A percentile compares a stretch with the other conserved stretches of the same genome.
These are phyloP conservation scores for Dendrobium nobile DNA, from an alignment of 106 monocot species.

Conservation along the genomic window DNA sequence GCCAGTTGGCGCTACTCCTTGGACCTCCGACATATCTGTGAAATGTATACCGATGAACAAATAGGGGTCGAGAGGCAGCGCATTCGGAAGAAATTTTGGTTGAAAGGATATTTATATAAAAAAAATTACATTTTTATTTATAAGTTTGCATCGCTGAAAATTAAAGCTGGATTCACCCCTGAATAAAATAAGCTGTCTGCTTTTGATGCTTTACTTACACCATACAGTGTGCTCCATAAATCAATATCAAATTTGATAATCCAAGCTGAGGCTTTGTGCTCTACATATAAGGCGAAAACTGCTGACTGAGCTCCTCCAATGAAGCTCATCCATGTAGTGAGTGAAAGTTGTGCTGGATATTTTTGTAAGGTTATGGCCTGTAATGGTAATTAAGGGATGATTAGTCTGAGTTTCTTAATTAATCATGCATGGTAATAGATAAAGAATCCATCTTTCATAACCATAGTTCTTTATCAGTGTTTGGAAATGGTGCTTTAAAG, in stretches of 20 bases:
- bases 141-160: too few species aligned
- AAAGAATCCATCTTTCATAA: neutral
- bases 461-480: neutral
- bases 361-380: constrained; percentile 70
- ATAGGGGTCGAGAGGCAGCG: too few species aligned
- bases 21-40: too few species aligned
- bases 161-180: neutral
- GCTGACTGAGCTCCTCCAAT: constrained; percentile 68
- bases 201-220: constrained; percentile 33
- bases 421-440: neutral
- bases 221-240: constrained; percentile 67
- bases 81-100: too few species aligned
- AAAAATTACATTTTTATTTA: too few species aligned
- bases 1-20: too few species aligned
- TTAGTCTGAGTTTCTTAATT: neutral
- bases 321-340: constrained; percentile 83
- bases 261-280: constrained; percentile 57
- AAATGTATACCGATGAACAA: too few species aligned
- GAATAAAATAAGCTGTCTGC: too few species aligned
- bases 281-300: constrained; percentile 48
- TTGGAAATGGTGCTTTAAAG: neutral
- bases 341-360: constrained; percentile 83
- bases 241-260: constrained; percentile 48
- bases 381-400: neutral
- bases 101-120: too few species aligned